Evolutionary conservation across 768 basidiomycete genomes (phyloP), one percentile per base, ranked within the genome.

Genomic region (Lenzites betulinus): DNA sequence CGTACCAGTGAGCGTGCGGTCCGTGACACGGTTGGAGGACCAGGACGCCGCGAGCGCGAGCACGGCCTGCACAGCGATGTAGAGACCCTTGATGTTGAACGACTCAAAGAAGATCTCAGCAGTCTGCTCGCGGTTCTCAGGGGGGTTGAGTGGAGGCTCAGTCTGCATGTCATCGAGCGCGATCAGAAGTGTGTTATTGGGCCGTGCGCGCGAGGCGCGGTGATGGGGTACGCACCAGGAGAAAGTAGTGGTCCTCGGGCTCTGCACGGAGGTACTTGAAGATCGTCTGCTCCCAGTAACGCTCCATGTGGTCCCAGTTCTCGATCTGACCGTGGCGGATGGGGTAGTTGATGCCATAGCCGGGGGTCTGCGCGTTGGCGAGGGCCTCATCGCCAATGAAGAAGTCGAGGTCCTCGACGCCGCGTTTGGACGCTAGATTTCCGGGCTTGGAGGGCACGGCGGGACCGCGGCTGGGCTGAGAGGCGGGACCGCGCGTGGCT

Each of bases 41-140:
- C 97, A 98, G 1, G 94, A 95, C 0, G 96, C 96, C 4, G 97
- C 97, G 63, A 99, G 90, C 0, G 97, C 97, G 11, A 99, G 88
- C 6, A 99, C 97, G 36, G 97, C 97, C 73, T 98, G 97, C 0
- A 99, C 97, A 52, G 95, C 97, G 68, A 99, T 98, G 76, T 98
- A 98, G 44, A 98, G 83, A 22, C 96, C 96, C 72, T 95, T 92
- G 78, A 98, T 95, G 77, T 98, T 98, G 87, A 99, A 99, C 0
- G 94, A 96, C 77, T 99, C 97, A 75, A 98, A 99, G 84, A 99
- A 98, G 78, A 98, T 98, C 73, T 98, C 96, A 20, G 97, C 97
- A 0, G 96, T 98, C 74, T 96, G 96, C 76, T 99, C 97, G 68
- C 97, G 83, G 79, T 98, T 99, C 79, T 99, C 97, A 1, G 97